Evolutionary conservation across 306 rosid species (phyloP).

Genomic region (Abrus precatorius): DNA sequence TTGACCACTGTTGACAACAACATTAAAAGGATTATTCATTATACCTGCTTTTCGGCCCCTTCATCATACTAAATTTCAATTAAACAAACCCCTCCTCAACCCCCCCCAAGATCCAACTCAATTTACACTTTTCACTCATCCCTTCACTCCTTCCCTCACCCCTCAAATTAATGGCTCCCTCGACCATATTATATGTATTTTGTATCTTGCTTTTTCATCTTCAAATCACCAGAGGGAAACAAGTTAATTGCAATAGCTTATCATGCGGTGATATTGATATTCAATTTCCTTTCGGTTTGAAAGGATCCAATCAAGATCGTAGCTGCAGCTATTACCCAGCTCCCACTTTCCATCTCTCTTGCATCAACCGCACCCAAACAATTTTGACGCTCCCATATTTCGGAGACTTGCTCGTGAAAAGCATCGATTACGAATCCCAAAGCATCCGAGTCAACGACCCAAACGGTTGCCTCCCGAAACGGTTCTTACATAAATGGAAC

Average conservation of each 20-base stretch:
- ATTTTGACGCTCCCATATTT: slow-evolving; percentile 28
- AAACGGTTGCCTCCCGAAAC: slow-evolving; percentile 14
- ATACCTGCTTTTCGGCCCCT: background rate
- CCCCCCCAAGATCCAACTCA: background rate
- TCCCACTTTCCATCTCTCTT: slow-evolving; percentile 16
- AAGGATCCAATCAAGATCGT: slow-evolving; percentile 21
- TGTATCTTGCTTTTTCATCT: slow-evolving; percentile 1
- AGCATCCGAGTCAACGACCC: slow-evolving; percentile 40
- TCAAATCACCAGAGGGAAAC: slow-evolving; percentile 12
- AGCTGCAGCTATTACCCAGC: slow-evolving; percentile 26
- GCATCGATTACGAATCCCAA: slow-evolving; percentile 33
- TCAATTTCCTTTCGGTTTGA: slow-evolving; percentile 44
- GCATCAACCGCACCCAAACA: background rate
- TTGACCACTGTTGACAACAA: slow-evolving; percentile 39
- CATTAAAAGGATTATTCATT: background rate
- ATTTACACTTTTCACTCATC: background rate
- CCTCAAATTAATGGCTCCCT: slow-evolving; percentile 43
- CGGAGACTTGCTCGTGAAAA: background rate
- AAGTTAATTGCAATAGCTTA: background rate
- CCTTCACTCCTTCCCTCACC: background rate
- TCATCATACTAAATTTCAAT: background rate
- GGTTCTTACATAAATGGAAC: slow-evolving; percentile 29
- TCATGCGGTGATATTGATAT: slow-evolving; percentile 42
- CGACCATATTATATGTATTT: background rate
- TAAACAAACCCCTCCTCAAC: background rate